Percentiles rank a stretch among this genome's conserved stretches.
Conservation (phyloP, 106 monocot genomes). For the Dioscorea dumetorum region DNA sequence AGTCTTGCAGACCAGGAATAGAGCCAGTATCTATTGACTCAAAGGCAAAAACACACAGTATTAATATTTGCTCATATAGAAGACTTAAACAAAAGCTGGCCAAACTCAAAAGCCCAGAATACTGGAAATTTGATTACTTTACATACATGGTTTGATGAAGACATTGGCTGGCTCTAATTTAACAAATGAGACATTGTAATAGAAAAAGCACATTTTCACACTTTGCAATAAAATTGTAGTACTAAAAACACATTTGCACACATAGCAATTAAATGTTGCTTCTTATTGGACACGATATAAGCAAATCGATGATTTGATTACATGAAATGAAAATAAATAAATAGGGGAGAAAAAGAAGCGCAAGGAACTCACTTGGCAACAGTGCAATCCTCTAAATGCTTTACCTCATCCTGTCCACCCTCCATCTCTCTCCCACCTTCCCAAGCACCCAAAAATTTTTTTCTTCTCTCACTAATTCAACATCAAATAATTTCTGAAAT, state of each 20-base stretch:
- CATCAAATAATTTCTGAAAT: neutral
- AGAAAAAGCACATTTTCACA: neutral
- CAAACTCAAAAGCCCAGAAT: too few species aligned
- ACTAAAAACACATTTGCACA: neutral
- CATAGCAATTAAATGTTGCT: neutral
- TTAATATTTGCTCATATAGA: too few species aligned
- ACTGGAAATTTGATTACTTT: too few species aligned
- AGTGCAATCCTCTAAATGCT: constrained; percentile 4
- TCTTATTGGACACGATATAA: neutral
- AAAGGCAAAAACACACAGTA: too few species aligned
- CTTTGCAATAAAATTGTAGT: too few species aligned
- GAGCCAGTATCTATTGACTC: too few species aligned
- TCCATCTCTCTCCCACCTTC: neutral
- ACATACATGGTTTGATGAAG: too few species aligned
- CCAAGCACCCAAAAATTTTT: neutral
- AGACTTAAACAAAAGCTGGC: too few species aligned
- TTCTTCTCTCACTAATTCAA: neutral
- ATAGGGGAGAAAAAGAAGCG: neutral
- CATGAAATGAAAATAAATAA: neutral
- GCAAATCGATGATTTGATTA: neutral
- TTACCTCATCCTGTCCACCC: neutral
- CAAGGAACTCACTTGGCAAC: neutral
- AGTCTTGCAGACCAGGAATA: too few species aligned
- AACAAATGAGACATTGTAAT: too few species aligned
- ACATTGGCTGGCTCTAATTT: too few species aligned